These are phyloP conservation scores for Pistacia vera DNA, from an alignment of 345 rosid species.

Conservation along the genomic window DNA sequence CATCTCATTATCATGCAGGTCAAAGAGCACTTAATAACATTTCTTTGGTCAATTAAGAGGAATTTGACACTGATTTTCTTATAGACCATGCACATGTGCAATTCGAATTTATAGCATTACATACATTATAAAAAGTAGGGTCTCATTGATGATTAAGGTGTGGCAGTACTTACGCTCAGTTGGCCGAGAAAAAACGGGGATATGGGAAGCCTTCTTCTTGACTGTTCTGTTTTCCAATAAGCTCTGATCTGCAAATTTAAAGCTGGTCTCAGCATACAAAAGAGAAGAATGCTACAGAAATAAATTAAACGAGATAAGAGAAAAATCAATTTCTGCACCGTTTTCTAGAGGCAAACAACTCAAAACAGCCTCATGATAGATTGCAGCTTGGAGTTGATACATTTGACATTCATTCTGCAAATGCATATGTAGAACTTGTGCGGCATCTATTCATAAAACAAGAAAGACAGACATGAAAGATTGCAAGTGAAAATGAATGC, in stretches of 20 bases:
- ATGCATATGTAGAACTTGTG: conserved; percentile 55
- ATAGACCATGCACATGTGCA: not conserved
- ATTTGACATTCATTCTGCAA: conserved; percentile 58
- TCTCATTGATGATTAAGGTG: conserved; percentile 4
- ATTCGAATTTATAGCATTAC: not conserved
- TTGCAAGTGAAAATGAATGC: conserved; percentile 15
- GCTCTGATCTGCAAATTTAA: conserved; percentile 41
- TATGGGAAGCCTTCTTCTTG: conserved; percentile 57
- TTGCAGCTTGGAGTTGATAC: conserved; percentile 72
- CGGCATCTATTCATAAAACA: conserved; percentile 49
- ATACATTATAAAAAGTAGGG: not conserved
- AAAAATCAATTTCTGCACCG: conserved; percentile 36
- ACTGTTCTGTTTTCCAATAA: conserved; percentile 23
- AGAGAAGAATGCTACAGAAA: not conserved
- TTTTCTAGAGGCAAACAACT: conserved; percentile 45
- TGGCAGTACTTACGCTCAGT: conserved; percentile 73
- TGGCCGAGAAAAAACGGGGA: conserved; percentile 71
- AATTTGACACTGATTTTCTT: no score
- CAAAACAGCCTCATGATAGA: conserved; percentile 69
- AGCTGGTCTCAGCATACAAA: conserved; percentile 16
- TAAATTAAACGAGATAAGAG: not conserved
- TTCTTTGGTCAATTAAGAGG: not conserved
- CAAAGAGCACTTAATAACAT: not conserved
- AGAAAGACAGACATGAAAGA: not conserved
- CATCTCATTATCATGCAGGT: not conserved